Evolutionary conservation across 2,329 filamentous ascomycete genomes (phyloP).

Genomic region (Botrytis deweyae): DNA sequence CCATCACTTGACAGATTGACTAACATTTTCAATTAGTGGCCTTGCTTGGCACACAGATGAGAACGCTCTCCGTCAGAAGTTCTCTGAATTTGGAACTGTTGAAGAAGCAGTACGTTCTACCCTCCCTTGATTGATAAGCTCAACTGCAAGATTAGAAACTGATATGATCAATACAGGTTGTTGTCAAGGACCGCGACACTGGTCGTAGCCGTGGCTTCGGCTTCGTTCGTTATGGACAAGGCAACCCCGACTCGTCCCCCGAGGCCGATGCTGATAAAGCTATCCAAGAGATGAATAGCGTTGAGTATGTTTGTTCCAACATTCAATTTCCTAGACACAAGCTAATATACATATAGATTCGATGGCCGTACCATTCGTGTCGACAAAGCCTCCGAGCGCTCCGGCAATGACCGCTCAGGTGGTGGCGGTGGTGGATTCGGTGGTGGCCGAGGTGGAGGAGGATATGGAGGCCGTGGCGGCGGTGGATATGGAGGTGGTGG

Average conservation of each 20-base stretch:
- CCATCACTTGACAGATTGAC: constrained; percentile 7
- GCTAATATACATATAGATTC: constrained; percentile 58
- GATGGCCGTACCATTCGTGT: constrained; percentile 93
- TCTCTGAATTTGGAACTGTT: constrained; percentile 85
- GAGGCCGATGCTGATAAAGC: constrained; percentile 75
- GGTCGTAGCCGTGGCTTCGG: constrained; percentile 96
- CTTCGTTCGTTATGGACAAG: constrained; percentile 81
- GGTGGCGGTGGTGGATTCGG: constrained; percentile 41
- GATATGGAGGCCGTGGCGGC: constrained; percentile 42
- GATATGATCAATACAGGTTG: constrained; percentile 60
- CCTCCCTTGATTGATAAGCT: constrained; percentile 18
- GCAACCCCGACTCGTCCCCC: constrained; percentile 10
- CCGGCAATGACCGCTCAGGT: constrained; percentile 42
- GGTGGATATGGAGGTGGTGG: constrained; percentile 51
- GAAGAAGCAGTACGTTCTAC: constrained; percentile 84
- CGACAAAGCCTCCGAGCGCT: constrained; percentile 73
- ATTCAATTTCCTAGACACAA: constrained; percentile 16
- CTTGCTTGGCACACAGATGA: constrained; percentile 99
- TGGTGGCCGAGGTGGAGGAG: constrained; percentile 42
- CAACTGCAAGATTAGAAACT: constrained; percentile 28
- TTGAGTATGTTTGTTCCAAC: constrained; percentile 66
- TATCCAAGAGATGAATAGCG: constrained; percentile 78
- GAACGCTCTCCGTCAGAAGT: constrained; percentile 79
- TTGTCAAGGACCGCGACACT: constrained; percentile 97
- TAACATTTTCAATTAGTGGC: constrained; percentile 58